Evolutionary conservation across 163 green algal species (phyloP).

Genomic region (Chlorella variabilis): DNA sequence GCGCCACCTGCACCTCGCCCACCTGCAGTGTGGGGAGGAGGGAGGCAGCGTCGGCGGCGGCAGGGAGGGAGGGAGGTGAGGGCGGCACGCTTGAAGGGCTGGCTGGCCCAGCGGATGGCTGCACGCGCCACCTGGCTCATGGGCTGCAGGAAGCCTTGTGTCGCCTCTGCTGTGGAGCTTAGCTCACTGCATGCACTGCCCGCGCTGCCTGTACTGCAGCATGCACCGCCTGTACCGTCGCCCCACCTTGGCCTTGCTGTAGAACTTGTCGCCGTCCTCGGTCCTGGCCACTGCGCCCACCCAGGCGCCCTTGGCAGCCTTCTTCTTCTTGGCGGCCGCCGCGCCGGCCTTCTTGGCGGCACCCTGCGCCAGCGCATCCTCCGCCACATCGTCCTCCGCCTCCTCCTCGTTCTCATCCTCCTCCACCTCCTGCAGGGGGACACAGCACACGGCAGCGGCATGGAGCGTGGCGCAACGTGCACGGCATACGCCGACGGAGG

Average conservation of each 20-base stretch:
- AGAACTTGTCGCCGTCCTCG: slow-evolving; percentile 49
- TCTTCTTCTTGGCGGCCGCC: slow-evolving; percentile 38
- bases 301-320: slow-evolving; percentile 41
- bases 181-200: no score
- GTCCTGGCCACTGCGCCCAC: slow-evolving; percentile 33
- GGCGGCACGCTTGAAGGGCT: no score
- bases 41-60: neutral
- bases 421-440: slow-evolving; percentile 53
- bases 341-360: slow-evolving; percentile 32
- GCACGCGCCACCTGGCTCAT: no score
- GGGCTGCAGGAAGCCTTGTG: no score
- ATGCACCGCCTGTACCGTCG: no score
- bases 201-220: neutral
- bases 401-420: slow-evolving; percentile 68
- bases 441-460: no score
- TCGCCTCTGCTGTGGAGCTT: no score
- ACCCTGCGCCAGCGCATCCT: slow-evolving; percentile 56
- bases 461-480: no score
- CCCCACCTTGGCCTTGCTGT: slow-evolving; percentile 56
- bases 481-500: no score
- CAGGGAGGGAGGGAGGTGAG: neutral
- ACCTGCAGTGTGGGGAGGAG: neutral
- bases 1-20: slow-evolving; percentile 51
- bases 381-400: slow-evolving; percentile 56
- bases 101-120: no score